These are phyloP conservation scores for Teratosphaeria gauchensis DNA, from an alignment of 2,329 filamentous ascomycete genomes.

Conservation along the genomic window DNA sequence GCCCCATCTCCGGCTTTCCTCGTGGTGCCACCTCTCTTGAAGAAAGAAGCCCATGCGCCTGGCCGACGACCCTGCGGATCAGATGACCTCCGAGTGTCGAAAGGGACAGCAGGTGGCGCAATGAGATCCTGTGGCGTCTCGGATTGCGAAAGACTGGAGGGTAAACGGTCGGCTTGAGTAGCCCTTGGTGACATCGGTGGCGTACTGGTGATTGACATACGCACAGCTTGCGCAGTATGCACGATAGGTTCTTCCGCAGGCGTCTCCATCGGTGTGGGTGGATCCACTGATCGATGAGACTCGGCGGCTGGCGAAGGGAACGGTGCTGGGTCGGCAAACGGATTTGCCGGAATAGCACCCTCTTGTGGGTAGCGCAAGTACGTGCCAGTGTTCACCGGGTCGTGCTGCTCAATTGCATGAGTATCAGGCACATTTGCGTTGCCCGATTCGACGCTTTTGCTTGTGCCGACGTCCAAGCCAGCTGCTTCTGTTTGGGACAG, in stretches of 20 bases:
- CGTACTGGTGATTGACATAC: constrained; percentile 39
- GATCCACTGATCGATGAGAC: constrained; percentile 8
- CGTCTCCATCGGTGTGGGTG: constrained; percentile 28
- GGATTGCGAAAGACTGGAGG: constrained; percentile 4
- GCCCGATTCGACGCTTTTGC: neutral
- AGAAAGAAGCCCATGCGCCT: constrained; percentile 60
- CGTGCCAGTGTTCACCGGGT: constrained; percentile 16
- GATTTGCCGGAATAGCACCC: constrained; percentile 12
- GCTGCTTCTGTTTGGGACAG: constrained; percentile 11
- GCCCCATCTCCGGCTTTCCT: constrained; percentile 35
- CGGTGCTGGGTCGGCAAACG: constrained; percentile 17
- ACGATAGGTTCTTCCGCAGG: constrained; percentile 39
- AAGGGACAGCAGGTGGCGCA: constrained; percentile 24
- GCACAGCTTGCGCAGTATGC: constrained; percentile 39
- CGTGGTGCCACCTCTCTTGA: constrained; percentile 50
- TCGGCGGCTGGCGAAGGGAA: neutral
- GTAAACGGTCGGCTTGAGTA: constrained; percentile 4
- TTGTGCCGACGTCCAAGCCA: constrained; percentile 22
- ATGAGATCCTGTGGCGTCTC: constrained; percentile 12
- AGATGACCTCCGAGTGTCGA: constrained; percentile 17
- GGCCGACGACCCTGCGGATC: constrained; percentile 38
- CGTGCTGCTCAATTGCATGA: constrained; percentile 4
- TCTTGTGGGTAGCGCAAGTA: constrained; percentile 11
- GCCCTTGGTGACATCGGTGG: constrained; percentile 25
- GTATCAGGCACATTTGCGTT: neutral